Conservation (phyloP, 2,329 filamentous ascomycete species). For the Furcasterigmium furcatum region DNA sequence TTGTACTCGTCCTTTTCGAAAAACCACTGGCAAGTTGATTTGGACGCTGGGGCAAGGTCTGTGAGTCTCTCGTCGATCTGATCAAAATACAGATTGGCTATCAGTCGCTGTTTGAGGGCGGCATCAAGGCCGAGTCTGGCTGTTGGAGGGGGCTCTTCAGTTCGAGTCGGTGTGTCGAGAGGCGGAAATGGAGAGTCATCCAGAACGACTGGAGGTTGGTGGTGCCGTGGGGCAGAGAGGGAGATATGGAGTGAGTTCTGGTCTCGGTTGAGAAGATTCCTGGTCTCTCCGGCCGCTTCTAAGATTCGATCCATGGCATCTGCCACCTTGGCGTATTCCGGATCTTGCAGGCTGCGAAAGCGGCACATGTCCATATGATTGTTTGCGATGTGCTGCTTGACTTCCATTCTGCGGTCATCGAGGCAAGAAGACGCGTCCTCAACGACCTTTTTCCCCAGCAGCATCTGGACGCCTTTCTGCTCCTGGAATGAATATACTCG, state of each 20-base stretch:
- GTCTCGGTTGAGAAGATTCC: not conserved
- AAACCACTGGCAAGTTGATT: slow-evolving; percentile 37
- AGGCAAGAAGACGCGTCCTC: slow-evolving; percentile 32
- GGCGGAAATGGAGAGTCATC: not conserved
- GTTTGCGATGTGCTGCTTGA: slow-evolving; percentile 23
- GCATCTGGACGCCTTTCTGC: slow-evolving; percentile 6
- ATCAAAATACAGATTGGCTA: not conserved
- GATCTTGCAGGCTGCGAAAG: slow-evolving; percentile 21
- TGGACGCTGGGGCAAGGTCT: slow-evolving; percentile 28
- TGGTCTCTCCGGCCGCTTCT: not conserved
- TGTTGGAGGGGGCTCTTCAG: not conserved
- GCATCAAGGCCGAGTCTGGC: slow-evolving; percentile 5
- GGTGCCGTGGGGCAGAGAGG: too few relatives aligned
- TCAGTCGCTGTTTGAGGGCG: slow-evolving; percentile 11
- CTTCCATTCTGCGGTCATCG: slow-evolving; percentile 22
- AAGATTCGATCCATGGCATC: slow-evolving; percentile 7
- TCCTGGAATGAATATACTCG: slow-evolving; percentile 32
- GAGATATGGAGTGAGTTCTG: too few relatives aligned
- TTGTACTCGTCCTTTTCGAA: slow-evolving; percentile 22
- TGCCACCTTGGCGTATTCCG: slow-evolving; percentile 26
- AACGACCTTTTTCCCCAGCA: slow-evolving; percentile 21
- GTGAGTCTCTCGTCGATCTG: not conserved
- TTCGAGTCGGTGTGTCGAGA: not conserved
- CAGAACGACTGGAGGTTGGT: too few relatives aligned
- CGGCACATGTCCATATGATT: slow-evolving; percentile 33